A percentile compares a stretch with the other conserved stretches of the same genome.
Evolutionary conservation across 148 eudicot genomes (phyloP).

Genomic region (Beta vulgaris): DNA sequence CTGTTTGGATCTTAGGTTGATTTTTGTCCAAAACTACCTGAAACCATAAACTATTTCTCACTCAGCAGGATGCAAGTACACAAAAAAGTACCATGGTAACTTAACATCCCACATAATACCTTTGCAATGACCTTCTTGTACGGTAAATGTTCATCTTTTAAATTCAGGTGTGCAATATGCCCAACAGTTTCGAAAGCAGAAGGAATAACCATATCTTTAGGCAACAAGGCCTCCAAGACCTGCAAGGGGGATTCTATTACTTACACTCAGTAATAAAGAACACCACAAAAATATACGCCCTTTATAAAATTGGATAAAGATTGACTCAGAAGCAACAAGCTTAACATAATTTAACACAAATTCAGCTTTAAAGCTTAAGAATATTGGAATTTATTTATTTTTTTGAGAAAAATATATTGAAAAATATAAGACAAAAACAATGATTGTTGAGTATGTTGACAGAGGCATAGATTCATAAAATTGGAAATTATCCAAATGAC

Average conservation of each 20-base stretch:
- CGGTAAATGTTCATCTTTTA: slow-evolving; percentile 76
- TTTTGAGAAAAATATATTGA: not conserved
- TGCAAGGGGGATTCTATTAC: slow-evolving; percentile 26
- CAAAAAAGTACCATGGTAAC: not conserved
- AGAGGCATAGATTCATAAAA: not conserved
- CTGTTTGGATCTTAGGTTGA: slow-evolving; percentile 92
- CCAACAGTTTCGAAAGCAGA: slow-evolving; percentile 90
- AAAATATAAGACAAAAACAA: no score
- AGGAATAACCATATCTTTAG: slow-evolving; percentile 62
- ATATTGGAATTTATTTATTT: no score
- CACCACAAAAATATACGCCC: not conserved
- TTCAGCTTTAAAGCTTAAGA: no score
- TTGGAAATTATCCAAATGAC: no score
- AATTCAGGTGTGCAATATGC: slow-evolving; percentile 90
- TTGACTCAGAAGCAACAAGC: not conserved
- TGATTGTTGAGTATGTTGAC: no score
- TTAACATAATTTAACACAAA: not conserved
- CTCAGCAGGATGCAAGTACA: slow-evolving; percentile 1
- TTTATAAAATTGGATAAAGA: not conserved
- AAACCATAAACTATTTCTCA: slow-evolving; percentile 19
- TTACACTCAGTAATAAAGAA: not conserved
- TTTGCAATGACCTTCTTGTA: slow-evolving; percentile 77
- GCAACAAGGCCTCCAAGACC: slow-evolving; percentile 78
- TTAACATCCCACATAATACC: slow-evolving; percentile 41
- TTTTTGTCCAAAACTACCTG: slow-evolving; percentile 94